A percentile compares a stretch with the other conserved stretches of the same genome.
Conservation (phyloP, 2,329 filamentous ascomycete genomes). For the Catunica adiposa region DNA sequence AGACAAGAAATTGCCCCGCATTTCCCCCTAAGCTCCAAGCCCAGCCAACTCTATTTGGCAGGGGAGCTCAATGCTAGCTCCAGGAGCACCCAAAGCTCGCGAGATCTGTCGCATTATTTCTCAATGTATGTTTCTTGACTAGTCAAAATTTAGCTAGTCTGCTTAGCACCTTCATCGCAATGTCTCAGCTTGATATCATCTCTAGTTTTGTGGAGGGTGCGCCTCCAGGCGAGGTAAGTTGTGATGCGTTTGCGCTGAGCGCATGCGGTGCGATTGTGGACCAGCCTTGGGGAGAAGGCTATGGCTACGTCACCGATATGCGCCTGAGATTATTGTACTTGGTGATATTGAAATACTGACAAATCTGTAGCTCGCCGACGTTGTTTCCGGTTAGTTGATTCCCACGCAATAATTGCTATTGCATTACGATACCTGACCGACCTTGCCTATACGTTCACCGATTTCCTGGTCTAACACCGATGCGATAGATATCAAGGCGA, state of each 20-base stretch:
- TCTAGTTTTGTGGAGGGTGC: constrained; percentile 13
- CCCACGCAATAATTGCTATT: not conserved
- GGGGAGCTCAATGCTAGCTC: not conserved
- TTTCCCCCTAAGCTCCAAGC: constrained; percentile 6
- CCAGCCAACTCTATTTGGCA: not conserved
- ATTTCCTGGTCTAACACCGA: not conserved
- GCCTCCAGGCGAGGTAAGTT: constrained; percentile 13
- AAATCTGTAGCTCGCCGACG: constrained; percentile 13
- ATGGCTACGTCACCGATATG: not conserved
- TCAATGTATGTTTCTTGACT: not conserved
- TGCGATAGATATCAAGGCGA: constrained; percentile 64
- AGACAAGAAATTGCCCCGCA: constrained; percentile 4
- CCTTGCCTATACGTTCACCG: not conserved
- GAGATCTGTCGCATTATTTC: not conserved
- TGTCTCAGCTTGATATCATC: constrained; percentile 13
- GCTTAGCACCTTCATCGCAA: not conserved
- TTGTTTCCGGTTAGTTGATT: constrained; percentile 13
- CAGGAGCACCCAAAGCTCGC: not conserved
- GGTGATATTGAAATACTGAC: constrained; percentile 6
- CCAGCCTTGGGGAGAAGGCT: constrained; percentile 2
- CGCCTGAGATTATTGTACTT: not conserved
- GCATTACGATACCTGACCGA: not conserved
- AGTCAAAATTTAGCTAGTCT: not conserved
- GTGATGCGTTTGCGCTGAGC: not conserved
- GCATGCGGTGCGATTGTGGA: not conserved